A percentile compares a stretch with the other conserved stretches of the same genome.
Evolutionary conservation across 1,284 basidiomycete genomes (phyloP).

Genomic region (Pyrrhoderma noxium): DNA sequence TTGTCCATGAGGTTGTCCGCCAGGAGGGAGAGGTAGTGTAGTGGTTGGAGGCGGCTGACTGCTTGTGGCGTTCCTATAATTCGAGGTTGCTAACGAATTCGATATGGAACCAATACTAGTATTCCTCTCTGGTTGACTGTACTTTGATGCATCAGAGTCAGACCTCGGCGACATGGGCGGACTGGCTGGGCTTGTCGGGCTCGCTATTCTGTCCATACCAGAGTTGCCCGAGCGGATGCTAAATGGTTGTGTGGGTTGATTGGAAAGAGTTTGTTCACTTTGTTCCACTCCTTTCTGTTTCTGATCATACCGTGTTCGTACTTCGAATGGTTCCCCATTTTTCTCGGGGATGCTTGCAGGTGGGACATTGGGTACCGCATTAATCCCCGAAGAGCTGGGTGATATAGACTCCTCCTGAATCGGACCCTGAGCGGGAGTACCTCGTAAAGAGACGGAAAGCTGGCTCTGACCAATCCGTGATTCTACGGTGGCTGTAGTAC

Average conservation of each 20-base stretch:
- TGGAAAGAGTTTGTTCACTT: not conserved
- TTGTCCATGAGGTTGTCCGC: not conserved
- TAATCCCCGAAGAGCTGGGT: constrained; percentile 3
- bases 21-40: constrained; percentile 16
- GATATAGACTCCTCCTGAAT: constrained; percentile 11
- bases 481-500: constrained; percentile 4
- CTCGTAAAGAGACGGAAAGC: constrained; percentile 3
- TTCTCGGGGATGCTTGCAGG: not conserved
- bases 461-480: constrained; percentile 1
- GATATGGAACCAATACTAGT: too few relatives aligned
- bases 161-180: constrained; percentile 5
- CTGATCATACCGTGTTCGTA: not conserved
- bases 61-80: not conserved
- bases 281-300: not conserved
- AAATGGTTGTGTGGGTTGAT: too few relatives aligned
- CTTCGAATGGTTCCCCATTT: too few relatives aligned
- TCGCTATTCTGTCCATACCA: not conserved
- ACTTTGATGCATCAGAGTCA: constrained; percentile 6
- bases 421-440: not conserved
- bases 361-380: constrained; percentile 1
- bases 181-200: constrained; percentile 5
- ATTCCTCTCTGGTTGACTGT: constrained; percentile 22
- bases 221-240: not conserved
- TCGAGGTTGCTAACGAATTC: too few relatives aligned
- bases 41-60: constrained; percentile 20